phyloP scores from a whole-genome alignment of 2,329 filamentous ascomycete genomes.

The Whalleya microplaca region DNA sequence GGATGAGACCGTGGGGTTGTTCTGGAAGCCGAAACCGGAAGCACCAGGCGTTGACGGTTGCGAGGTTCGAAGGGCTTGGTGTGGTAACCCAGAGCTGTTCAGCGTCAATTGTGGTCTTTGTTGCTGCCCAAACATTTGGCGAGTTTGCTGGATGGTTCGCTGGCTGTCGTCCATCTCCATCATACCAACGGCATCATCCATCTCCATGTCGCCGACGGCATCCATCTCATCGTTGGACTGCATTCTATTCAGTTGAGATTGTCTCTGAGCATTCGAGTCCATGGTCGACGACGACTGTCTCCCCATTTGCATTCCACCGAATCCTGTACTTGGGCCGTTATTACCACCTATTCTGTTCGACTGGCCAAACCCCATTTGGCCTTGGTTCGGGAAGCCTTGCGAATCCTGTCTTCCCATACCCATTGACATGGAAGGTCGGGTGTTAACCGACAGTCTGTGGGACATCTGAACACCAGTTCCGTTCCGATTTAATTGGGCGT shows the following conservation, averaged over 20 bases:
- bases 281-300: constrained; percentile 34
- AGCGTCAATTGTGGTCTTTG: constrained; percentile 77
- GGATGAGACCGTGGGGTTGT: constrained; percentile 95
- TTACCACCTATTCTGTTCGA: constrained; percentile 30
- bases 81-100: constrained; percentile 73
- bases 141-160: constrained; percentile 69
- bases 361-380: constrained; percentile 36
- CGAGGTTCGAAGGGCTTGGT: constrained; percentile 81
- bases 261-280: constrained; percentile 42
- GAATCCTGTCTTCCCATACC: constrained; percentile 33
- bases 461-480: constrained; percentile 34
- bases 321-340: constrained; percentile 27
- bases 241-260: constrained; percentile 50
- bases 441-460: constrained; percentile 37
- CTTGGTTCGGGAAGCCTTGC: constrained; percentile 33
- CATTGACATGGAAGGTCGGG: constrained; percentile 33
- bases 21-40: constrained; percentile 77
- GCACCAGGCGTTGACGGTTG: constrained; percentile 84
- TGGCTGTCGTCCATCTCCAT: constrained; percentile 68
- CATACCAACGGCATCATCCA: constrained; percentile 79
- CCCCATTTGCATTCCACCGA: constrained; percentile 46
- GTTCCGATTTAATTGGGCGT: constrained; percentile 41
- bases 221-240: constrained; percentile 70
- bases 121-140: constrained; percentile 69
- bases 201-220: constrained; percentile 91